Base-by-base conservation (phyloP, 371 early-diverging fungal species). In the Mucor circinelloides region DNA sequence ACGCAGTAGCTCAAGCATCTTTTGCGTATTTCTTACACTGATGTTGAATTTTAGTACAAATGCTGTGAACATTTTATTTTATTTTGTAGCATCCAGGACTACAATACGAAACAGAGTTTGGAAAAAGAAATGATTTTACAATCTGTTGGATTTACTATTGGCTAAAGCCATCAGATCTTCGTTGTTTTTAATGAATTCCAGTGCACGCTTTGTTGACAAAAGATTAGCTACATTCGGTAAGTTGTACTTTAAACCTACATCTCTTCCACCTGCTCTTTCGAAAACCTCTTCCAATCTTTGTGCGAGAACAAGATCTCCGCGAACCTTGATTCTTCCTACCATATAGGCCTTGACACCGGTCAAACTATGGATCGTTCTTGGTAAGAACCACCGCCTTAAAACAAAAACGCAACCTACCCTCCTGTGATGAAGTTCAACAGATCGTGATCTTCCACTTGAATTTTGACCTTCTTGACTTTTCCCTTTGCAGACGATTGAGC, bases 291-390 rank as follows among this genome's bases (percentile, higher is more conserved):
- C 83, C 44, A 83, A 64, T 21, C 66, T 71, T 56, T 83, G 83
- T 9, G 80, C 83, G 19, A 83, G 69, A 21, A 79, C 68, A 30
- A 83, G 62, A 56, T 80, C 81, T n/a, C 83, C 83, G 31, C 73
- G 72, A n/a, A 83, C 77, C 63, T 80, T 80, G 34, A 83, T 75
- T 34, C 63, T 68, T 21, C 80, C 77, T 9, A 64, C 71, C 81
- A 79, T 79, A 34, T 83, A 83, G 6, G 79, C 83, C n/a, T 75
- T 80, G 34, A 82, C 71, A 23, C 82, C 82, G 17, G 77, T 79
- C 71, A 82, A 69, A 15, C 82, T 82, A 59, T n/a, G 27, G 38
- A 25, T 4, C n/a, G 27, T 25, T 15, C 6, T 21, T 34, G 21
- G 58, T 23, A 36, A n/a, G 5, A 13, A 36, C 21, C 4, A 27